These are phyloP conservation scores for Paramecium sonneborni DNA, from an alignment of 73 alveolate genomes.

Conservation along the genomic window DNA sequence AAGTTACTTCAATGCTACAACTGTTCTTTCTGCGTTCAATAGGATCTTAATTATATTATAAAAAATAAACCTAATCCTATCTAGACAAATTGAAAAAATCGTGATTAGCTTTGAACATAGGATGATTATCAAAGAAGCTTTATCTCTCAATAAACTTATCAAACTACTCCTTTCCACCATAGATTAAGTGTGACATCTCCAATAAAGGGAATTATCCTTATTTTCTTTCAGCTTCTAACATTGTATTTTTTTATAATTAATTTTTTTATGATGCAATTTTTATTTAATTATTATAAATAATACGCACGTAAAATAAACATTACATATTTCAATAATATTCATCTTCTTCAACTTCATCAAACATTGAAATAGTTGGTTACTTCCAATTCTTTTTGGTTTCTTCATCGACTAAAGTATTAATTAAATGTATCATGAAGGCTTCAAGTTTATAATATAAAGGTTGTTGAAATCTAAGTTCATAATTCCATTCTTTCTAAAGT, in stretches of 20 bases:
- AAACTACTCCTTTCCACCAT: not conserved
- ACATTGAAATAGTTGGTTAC: constrained; percentile 37
- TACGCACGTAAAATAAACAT: constrained; percentile 15
- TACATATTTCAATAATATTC: constrained; percentile 36
- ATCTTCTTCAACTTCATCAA: constrained; percentile 49
- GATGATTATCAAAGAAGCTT: not conserved
- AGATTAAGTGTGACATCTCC: not conserved
- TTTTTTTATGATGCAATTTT: not conserved
- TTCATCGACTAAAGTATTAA: constrained; percentile 2
- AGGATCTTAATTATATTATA: not conserved
- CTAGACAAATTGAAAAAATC: not conserved
- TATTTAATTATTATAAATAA: not conserved
- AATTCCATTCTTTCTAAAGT: not conserved
- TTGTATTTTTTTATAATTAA: not conserved
- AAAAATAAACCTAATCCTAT: not conserved
- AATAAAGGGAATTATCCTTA: not conserved
- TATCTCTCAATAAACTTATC: constrained; percentile 1
- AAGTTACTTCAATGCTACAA: not conserved
- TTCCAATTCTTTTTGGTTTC: constrained; percentile 43
- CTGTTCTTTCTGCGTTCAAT: not conserved
- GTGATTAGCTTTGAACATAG: constrained; percentile 16
- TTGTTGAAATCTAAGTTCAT: not conserved
- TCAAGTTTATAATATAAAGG: constrained; percentile 37
- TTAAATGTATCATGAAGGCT: constrained; percentile 43
- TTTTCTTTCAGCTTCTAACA: constrained; percentile 42